Base-by-base conservation (phyloP, 2,329 filamentous ascomycete species). In the Fusarium sp. region DNA sequence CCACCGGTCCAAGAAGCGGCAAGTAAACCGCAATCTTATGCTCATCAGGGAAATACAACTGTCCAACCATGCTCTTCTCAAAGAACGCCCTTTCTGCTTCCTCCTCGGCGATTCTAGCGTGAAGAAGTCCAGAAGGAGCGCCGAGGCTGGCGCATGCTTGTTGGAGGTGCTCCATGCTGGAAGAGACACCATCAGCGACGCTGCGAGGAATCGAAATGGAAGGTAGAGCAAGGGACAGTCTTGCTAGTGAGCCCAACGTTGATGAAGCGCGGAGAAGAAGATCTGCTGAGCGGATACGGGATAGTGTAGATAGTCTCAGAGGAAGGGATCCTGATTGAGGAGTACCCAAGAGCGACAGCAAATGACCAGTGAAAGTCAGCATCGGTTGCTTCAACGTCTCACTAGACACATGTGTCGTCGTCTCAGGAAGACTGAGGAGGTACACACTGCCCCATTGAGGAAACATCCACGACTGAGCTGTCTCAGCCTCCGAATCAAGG, bases 1-100 rank as follows among this genome's bases (percentile, higher is more conserved):
- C 94, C 43, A 98, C 90, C 0, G 96, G 96, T 1, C 96, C 96
- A 43, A 99, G 82, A 13, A 99, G 82, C 2, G 96, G 96, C 74
- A 99, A 82, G 78, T 99, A 99, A 1, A 99, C 96, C 1, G 96
- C 96, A 25, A 99, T 89, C 81, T 98, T 99, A 80, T 99, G 96
- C 82, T 99, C 96, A 77, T 99, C 96, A 0, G 96, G 96, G 80
- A 99, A 99, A 80, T 98, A 99, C 4, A 98, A 91, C 82, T 98
- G 96, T 0, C 94, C 96, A 15, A 99, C 96, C 96, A 99, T 99
- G 77, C 93, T 97, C 82, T 97, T 97, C 81, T 99, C 96, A 74
- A 99, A 99, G 81, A 99, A 99, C 0, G 95, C 95, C 65, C 92
- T 90, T 79, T 99, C 96, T 1, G 94, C 95, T 77, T 97, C 94